These are phyloP conservation scores for Inga leiocalycina DNA, from an alignment of 306 rosid genomes.

Conservation along the genomic window DNA sequence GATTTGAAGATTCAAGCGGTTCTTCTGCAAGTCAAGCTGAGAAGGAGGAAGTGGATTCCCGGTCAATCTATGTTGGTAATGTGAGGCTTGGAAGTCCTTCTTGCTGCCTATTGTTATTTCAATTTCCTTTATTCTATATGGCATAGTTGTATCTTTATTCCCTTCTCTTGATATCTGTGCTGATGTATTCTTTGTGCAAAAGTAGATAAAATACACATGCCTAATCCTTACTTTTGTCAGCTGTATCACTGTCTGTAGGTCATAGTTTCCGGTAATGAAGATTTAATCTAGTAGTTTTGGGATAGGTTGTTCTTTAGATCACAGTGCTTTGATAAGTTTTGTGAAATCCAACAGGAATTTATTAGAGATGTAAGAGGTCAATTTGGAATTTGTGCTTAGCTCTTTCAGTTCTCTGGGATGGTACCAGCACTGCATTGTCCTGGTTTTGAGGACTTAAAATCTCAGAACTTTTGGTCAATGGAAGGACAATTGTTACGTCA, in stretches of 20 bases:
- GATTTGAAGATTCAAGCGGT: slow-evolving; percentile 68
- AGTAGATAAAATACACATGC: neutral
- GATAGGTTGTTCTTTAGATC: neutral
- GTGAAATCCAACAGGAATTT: neutral
- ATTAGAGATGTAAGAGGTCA: neutral
- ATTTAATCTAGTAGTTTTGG: neutral
- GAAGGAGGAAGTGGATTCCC: slow-evolving; percentile 96
- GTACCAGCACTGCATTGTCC: neutral
- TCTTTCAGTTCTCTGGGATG: neutral
- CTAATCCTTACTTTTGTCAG: slow-evolving; percentile 1
- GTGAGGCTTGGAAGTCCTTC: slow-evolving; percentile 61
- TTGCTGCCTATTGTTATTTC: neutral
- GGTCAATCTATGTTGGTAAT: slow-evolving; percentile 98
- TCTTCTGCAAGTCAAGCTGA: slow-evolving; percentile 88
- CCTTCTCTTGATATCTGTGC: neutral
- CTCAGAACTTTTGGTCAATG: neutral
- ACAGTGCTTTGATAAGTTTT: neutral
- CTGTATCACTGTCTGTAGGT: slow-evolving; percentile 13
- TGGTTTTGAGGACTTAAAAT: neutral
- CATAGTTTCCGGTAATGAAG: neutral
- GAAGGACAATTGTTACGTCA: neutral
- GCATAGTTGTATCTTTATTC: neutral
- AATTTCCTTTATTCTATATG: neutral
- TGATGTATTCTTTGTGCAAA: neutral
- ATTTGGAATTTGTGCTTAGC: neutral